Percentiles rank a stretch among this genome's conserved stretches.
Evolutionary conservation across 2,329 filamentous ascomycete species (phyloP).

Genomic region (Coniochaeta sp.): DNA sequence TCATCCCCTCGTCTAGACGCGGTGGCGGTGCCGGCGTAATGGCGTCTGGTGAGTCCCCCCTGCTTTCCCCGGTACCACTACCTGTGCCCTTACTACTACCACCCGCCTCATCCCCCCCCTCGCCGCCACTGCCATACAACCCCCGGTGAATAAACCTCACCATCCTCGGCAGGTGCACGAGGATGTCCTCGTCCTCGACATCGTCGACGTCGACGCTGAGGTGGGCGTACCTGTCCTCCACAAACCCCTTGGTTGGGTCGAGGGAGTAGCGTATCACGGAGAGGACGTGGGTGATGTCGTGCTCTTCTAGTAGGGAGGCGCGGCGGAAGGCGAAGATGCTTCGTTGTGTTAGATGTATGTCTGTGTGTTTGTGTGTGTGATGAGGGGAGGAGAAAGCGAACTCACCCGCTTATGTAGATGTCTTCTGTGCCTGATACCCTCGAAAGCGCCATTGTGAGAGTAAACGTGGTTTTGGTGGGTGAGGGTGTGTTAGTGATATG

Average conservation of each 20-base stretch:
- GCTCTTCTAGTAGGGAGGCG: slow-evolving; percentile 60
- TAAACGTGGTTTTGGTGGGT: too few species aligned
- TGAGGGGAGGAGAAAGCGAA: slow-evolving; percentile 14
- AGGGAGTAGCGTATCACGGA: slow-evolving; percentile 57
- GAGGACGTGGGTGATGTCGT: slow-evolving; percentile 83
- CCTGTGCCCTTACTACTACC: too few species aligned
- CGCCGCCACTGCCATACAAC: slow-evolving; percentile 31
- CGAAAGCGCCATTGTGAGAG: slow-evolving; percentile 55
- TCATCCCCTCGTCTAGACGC: too few species aligned
- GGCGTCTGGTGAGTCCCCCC: not conserved
- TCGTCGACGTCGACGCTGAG: slow-evolving; percentile 83
- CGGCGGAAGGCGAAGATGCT: slow-evolving; percentile 76
- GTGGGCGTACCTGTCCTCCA: slow-evolving; percentile 56
- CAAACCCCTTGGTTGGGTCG: slow-evolving; percentile 22
- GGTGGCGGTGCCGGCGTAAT: not conserved
- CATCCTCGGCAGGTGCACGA: slow-evolving; percentile 71
- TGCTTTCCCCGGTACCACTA: not conserved
- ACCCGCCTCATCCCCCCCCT: too few species aligned
- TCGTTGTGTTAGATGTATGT: slow-evolving; percentile 7
- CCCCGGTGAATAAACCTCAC: slow-evolving; percentile 79
- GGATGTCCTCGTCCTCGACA: slow-evolving; percentile 78
- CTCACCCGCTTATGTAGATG: slow-evolving; percentile 75
- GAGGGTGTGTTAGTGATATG: too few species aligned
- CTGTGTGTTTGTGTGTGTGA: slow-evolving; percentile 11
- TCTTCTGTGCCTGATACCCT: slow-evolving; percentile 62